Evolutionary conservation across 768 basidiomycete genomes (phyloP).

Genomic region (Phlegmacium glaucopus): DNA sequence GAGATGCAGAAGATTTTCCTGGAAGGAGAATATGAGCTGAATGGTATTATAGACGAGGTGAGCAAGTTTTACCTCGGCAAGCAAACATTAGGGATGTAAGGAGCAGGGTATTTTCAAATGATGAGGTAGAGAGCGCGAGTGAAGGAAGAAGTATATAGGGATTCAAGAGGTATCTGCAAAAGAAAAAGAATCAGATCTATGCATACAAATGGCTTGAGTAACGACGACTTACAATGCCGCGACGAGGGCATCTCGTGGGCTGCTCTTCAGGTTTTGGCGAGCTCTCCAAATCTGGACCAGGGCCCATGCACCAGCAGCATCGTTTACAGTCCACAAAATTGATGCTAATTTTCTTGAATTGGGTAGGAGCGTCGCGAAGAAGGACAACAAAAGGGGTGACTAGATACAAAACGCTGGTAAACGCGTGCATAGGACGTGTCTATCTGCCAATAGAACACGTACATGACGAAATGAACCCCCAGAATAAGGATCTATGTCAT

Average conservation of each 20-base stretch:
- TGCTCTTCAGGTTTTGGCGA: constrained; percentile 48
- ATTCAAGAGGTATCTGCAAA: constrained; percentile 79
- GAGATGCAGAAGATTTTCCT: constrained; percentile 59
- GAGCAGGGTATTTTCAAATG: constrained; percentile 73
- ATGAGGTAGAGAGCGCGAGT: constrained; percentile 78
- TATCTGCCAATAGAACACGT: constrained; percentile 22
- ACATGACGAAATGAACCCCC: constrained; percentile 88
- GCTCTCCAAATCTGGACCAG: constrained; percentile 66
- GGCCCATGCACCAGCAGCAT: constrained; percentile 65
- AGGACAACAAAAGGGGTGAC: constrained; percentile 78
- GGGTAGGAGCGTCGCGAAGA: constrained; percentile 73
- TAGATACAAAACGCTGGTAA: constrained; percentile 22
- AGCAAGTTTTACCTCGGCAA: constrained; percentile 44
- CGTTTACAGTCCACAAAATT: constrained; percentile 67
- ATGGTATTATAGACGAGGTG: not conserved
- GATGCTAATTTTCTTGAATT: constrained; percentile 44
- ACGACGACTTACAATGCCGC: constrained; percentile 56
- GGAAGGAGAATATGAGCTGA: not conserved
- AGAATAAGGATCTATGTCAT: constrained; percentile 83
- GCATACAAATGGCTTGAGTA: not conserved
- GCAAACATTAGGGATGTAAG: constrained; percentile 71
- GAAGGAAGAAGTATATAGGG: constrained; percentile 83
- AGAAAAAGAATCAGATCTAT: constrained; percentile 4
- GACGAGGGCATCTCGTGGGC: constrained; percentile 56
- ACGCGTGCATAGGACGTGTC: not conserved